Evolutionary conservation across 495 filamentous ascomycete species (phyloP), one percentile per base, ranked within the genome.

Genomic region (Penicillium fimorum): DNA sequence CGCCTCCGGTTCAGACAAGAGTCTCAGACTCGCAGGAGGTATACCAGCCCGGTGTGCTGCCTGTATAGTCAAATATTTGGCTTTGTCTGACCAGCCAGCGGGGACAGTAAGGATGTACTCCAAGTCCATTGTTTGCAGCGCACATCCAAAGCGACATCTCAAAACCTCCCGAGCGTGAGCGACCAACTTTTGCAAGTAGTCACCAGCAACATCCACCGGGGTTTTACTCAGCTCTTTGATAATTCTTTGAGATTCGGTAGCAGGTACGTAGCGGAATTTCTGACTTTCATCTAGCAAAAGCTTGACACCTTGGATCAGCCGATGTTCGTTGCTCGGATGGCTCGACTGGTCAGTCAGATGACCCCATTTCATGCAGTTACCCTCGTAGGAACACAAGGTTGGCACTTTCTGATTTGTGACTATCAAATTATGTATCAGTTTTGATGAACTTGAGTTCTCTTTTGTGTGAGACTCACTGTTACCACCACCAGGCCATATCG

Each of bases 1-100:
- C 5, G 83, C 82, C 60, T 87, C 85, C 0, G 85, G 86, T 62
- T 87, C 85, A 1, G 80, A 82, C 11, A 87, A 76, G 11, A 87
- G 58, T 35, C 69, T 70, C 46, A 84, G 62, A 27, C 70, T 67
- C 2, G 49, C 4, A 0, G 22, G 10, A 1, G 56, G 24, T 48
- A 88, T 74, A 0, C 83, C 84, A 0, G 83, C 83, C 13, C 58
- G 57, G 47, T 68, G 50, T 1, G 77, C 80, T 17, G 79, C 80
- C 25, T 64, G 48, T 24, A 76, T 47, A 3, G 79, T 84, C 24
- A 59, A 52, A 33, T 82, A 64, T 53, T 82, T 83, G 5, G 76
- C 79, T 27, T 64, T 68, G 42, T 81, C 78, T 15, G 75, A 76
- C 81, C 80, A 84, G 0, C 83, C 74, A 1, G 80, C 82, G 0